Base-by-base conservation (phyloP, 23 red algal genomes). In the Chondrus crispus region DNA sequence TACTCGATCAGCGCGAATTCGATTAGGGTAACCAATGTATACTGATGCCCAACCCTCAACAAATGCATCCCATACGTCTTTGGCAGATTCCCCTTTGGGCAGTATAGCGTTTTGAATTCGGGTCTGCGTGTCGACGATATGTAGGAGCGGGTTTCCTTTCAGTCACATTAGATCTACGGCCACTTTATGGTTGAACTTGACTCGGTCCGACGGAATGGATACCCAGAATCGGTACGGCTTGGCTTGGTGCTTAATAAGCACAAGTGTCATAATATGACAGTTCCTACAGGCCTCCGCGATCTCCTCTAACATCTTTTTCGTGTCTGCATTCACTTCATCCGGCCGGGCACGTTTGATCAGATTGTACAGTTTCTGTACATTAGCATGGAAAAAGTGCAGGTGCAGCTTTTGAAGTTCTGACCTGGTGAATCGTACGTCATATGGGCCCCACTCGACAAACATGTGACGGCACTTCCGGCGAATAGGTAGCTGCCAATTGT, bases 11-110 rank as follows among this genome's bases (percentile, higher is more conserved):
- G 1, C 12, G 16, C 33, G 1, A 0, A 81, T 81, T 52, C 33
- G 18, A 18, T 81, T 53, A 1, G 1, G 74, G 0, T 81, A 48
- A 39, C 74, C 74, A 26, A 53, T 53, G 74, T 1, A 81, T 14
- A 81, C 20, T 16, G 1, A 26, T 14, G 39, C 44, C 74, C 74
- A 51, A 72, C 51, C 28, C 28, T 58, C 30, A 57, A 82, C 5
- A 54, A 82, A 82, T 46, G 77, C 42, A 36, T 33, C 30, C 77
- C 77, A 82, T 9, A 82, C 43, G 45, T 36, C 77, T 35, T 50
- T 20, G 12, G 9, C 7, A 29, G 47, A 52, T 53, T 51, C 4
- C 10, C 28, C 10, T 42, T 16, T 64, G 58, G 62, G 6, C 35
- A 64, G 26, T 64, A 64, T 16, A 64, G 58, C 58, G 58, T 64